These are phyloP conservation scores for Globisporangium acanthophoron DNA, from an alignment of 352 stramenopile genomes.

Conservation along the genomic window DNA sequence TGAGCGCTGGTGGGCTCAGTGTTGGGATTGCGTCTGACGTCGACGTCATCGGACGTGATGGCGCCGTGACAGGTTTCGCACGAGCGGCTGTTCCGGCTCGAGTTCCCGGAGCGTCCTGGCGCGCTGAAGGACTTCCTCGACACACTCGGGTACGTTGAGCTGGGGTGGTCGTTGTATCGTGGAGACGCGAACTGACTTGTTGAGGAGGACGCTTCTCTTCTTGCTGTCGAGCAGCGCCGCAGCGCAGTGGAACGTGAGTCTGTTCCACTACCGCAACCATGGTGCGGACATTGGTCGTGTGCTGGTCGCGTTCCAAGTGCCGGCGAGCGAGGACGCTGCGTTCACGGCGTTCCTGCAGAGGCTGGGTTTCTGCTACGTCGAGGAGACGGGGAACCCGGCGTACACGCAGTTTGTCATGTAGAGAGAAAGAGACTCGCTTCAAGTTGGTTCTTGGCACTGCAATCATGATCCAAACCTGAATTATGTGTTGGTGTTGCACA, in stretches of 20 bases:
- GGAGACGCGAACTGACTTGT: background rate
- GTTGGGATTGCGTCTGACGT: background rate
- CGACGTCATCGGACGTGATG: background rate
- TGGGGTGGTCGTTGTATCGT: background rate
- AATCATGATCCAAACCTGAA: background rate
- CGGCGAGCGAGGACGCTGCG: slow-evolving; percentile 34
- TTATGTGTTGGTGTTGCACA: too few species aligned
- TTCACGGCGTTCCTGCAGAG: slow-evolving; percentile 64
- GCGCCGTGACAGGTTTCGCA: slow-evolving; percentile 46
- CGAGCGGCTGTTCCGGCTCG: slow-evolving; percentile 95
- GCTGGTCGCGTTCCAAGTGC: slow-evolving; percentile 95
- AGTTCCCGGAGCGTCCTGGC: slow-evolving; percentile 93
- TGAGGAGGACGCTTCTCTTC: background rate
- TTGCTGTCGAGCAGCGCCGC: slow-evolving; percentile 1
- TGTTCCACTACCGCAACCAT: slow-evolving; percentile 99
- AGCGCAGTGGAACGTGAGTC: slow-evolving; percentile 94
- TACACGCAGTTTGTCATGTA: slow-evolving; percentile 78
- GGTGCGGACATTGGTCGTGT: slow-evolving; percentile 97
- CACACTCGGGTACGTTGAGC: slow-evolving; percentile 47
- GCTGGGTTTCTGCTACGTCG: slow-evolving; percentile 72
- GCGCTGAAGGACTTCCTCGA: slow-evolving; percentile 92
- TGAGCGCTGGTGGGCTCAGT: background rate
- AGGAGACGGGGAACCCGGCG: slow-evolving; percentile 81
- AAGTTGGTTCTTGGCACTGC: too few species aligned
- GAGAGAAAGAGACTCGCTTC: background rate